Percentiles rank a stretch among this genome's conserved stretches.
Conservation (phyloP, 176 grass and related monocot species). For the Triticum dicoccoides region DNA sequence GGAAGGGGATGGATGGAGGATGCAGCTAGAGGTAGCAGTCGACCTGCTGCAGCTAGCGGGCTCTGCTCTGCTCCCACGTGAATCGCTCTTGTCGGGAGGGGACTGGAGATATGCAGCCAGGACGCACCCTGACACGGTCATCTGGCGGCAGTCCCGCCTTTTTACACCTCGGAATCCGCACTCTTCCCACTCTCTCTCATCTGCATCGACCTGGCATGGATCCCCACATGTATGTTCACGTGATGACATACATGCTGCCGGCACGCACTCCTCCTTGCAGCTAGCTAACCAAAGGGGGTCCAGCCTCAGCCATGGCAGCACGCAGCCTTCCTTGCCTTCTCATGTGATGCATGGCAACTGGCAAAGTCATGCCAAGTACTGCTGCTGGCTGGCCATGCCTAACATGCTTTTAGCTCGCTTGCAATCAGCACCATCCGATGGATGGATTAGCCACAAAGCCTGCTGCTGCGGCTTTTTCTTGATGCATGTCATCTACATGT, state of each 20-base stretch:
- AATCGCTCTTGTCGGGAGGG: constrained; percentile 55
- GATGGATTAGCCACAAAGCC: constrained; percentile 8
- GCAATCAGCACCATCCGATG: not conserved
- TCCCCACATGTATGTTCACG: constrained; percentile 68
- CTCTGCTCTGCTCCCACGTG: constrained; percentile 69
- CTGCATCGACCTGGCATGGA: constrained; percentile 14
- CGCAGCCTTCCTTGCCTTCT: constrained; percentile 12
- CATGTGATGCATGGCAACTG: constrained; percentile 42
- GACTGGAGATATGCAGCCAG: constrained; percentile 47
- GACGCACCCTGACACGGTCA: constrained; percentile 43
- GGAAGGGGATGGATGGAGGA: not conserved
- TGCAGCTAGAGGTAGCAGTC: not conserved
- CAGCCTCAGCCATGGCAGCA: constrained; percentile 8
- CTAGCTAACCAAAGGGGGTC: not conserved
- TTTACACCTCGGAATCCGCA: constrained; percentile 61
- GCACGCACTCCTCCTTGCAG: not conserved
- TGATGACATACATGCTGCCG: constrained; percentile 38
- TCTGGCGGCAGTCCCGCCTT: constrained; percentile 33
- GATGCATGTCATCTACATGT: not conserved
- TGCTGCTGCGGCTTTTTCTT: not conserved
- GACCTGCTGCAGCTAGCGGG: too few species aligned
- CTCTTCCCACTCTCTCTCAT: constrained; percentile 13
- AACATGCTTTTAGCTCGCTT: not conserved
- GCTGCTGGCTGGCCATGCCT: not conserved
- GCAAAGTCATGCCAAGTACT: constrained; percentile 7